Conservation (phyloP, 768 basidiomycete species). For the Auricularia heimuer region DNA sequence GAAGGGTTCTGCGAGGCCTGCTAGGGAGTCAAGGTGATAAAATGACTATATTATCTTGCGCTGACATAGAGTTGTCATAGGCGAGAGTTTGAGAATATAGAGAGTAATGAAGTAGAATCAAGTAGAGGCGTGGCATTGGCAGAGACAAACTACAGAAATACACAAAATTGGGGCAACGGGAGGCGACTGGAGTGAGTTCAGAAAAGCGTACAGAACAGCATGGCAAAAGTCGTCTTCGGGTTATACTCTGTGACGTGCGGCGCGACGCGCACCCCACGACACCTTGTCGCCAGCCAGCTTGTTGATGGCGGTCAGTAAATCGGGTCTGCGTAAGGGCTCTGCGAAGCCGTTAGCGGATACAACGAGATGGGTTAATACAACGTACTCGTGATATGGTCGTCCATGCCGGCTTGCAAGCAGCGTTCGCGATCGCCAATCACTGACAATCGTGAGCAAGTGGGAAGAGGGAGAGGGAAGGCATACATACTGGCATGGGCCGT, state of each 20-base stretch:
- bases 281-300: slow-evolving; percentile 62
- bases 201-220: not conserved
- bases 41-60: too few relatives aligned
- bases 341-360: slow-evolving; percentile 2
- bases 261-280: slow-evolving; percentile 5
- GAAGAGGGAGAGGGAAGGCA: not conserved
- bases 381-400: slow-evolving; percentile 73
- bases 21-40: too few relatives aligned
- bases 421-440: slow-evolving; percentile 85
- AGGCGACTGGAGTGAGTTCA: too few relatives aligned
- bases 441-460: slow-evolving; percentile 20
- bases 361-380: slow-evolving; percentile 7
- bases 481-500: slow-evolving; percentile 93
- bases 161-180: not conserved
- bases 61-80: too few relatives aligned
- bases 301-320: slow-evolving; percentile 73
- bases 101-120: too few relatives aligned
- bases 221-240: not conserved
- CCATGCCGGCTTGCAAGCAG: slow-evolving; percentile 67
- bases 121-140: too few relatives aligned
- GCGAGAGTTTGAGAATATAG: too few relatives aligned
- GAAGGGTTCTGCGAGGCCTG: too few relatives aligned
- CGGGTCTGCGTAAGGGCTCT: slow-evolving; percentile 74
- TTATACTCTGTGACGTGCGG: not conserved
- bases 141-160: not conserved